Evolutionary conservation across 352 stramenopile species (phyloP), one percentile per base, ranked within the genome.

Genomic region (Pythium insidiosum): DNA sequence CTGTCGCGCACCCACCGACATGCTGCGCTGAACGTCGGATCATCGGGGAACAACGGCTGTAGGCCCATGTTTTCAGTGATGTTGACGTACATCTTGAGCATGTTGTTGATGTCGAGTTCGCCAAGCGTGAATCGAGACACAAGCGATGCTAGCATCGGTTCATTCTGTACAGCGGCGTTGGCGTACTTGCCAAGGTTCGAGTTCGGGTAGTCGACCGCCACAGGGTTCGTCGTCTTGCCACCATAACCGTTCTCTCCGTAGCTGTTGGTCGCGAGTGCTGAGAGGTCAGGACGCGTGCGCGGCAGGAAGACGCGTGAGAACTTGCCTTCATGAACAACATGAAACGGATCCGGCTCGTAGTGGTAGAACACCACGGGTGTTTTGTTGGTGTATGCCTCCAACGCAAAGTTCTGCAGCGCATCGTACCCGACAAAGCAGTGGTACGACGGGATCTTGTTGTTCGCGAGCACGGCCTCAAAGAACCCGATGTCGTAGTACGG

Each of bases 231-330:
- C 0, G 66, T 79, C 15, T 47, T 24, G 38, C 55, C 45, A 1
- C 70, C 70, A 38, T 70, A 72, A 0, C 72, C 68, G 33, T 73
- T 52, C 41, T 84, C 68, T 3, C 72, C 68, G 43, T 74, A 82
- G 1, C 15, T 53, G 9, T 23, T 45, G 1, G 68, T 33, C 28
- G 28, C 28, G 28, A 33, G 28, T 15, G 9, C 15, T 9, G 28
- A 33, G 28, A 9, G 28, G 9, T 33, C 28, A 15, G 28, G 28
- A 9, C 9, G 9, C 9, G 28, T 15, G 9, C 28, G 28, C 9
- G 28, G 28, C 28, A 33, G 28, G 28, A 33, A 33, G 28, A 33
- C 15, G 9, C 28, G 28, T 15, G 9, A 9, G 28, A 13, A 33
- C 28, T 13, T 9, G 9, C 9, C 28, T 15, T 9, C 28, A 15